These are phyloP conservation scores for Arabis alpina DNA, from an alignment of 345 rosid genomes.

Conservation along the genomic window DNA sequence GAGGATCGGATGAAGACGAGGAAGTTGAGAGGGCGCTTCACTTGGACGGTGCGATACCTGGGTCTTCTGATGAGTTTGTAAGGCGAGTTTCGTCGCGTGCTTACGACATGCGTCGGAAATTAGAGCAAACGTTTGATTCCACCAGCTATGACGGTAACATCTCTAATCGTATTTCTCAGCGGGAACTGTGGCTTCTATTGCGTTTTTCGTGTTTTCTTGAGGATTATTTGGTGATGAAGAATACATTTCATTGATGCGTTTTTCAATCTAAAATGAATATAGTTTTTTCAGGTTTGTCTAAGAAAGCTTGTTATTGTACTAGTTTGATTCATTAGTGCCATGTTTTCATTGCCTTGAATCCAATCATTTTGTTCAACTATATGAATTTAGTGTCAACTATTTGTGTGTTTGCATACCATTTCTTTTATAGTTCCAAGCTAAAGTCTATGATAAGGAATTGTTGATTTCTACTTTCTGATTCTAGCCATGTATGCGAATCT, in stretches of 20 bases:
- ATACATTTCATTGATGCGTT: not conserved
- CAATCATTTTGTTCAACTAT: slow-evolving; percentile 17
- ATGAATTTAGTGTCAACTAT: slow-evolving; percentile 6
- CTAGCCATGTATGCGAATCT: not conserved
- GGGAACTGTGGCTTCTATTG: not conserved
- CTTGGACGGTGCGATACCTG: slow-evolving; percentile 91
- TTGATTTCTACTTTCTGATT: not conserved
- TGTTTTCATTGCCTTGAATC: not conserved
- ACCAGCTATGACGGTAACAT: slow-evolving; percentile 88
- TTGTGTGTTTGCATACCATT: slow-evolving; percentile 2
- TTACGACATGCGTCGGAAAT: slow-evolving; percentile 88
- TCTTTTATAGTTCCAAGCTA: slow-evolving; percentile 8
- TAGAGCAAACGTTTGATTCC: slow-evolving; percentile 79
- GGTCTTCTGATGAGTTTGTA: slow-evolving; percentile 80
- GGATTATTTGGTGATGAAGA: not conserved
- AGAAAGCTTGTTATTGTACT: not conserved
- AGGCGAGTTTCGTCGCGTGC: slow-evolving; percentile 94
- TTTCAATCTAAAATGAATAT: too few relatives aligned
- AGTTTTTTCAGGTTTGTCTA: not conserved
- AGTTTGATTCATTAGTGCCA: not conserved
- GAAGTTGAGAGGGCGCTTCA: slow-evolving; percentile 89
- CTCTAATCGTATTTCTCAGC: slow-evolving; percentile 8
- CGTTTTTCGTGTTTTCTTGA: not conserved
- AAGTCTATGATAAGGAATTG: slow-evolving; percentile 8
- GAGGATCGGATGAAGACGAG: slow-evolving; percentile 47